A percentile compares a stretch with the other conserved stretches of the same genome.
Conservation (phyloP, 2,329 filamentous ascomycete genomes). For the Aspergillus flavus region DNA sequence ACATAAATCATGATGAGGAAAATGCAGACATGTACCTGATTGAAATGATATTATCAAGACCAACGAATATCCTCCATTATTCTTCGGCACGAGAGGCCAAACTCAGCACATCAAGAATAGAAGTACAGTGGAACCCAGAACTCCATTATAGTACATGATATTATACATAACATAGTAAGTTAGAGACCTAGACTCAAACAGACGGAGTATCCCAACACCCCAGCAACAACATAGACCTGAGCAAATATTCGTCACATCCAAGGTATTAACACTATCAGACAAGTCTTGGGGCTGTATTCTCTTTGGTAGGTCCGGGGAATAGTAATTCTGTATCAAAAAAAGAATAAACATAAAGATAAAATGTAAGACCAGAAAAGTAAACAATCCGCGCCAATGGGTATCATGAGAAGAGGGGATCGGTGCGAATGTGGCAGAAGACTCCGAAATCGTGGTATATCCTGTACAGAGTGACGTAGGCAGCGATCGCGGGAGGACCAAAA, state of each 20-base stretch:
- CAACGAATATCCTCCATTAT: not conserved
- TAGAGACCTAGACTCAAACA: not conserved
- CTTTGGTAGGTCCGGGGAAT: not conserved
- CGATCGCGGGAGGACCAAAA: not conserved
- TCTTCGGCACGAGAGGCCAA: not conserved
- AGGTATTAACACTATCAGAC: not conserved
- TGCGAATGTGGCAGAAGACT: not conserved
- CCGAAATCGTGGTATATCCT: not conserved
- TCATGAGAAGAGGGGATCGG: constrained; percentile 23
- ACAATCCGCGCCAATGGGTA: constrained; percentile 30
- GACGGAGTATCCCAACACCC: not conserved
- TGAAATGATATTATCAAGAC: not conserved
- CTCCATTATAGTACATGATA: constrained; percentile 1
- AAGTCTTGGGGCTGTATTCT: not conserved
- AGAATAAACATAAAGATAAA: constrained; percentile 9
- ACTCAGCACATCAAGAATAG: not conserved
- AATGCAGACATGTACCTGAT: not conserved
- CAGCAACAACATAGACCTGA: not conserved
- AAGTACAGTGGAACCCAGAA: not conserved
- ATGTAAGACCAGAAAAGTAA: constrained; percentile 5
- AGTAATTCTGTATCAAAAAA: not conserved
- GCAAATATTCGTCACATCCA: not conserved
- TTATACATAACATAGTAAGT: not conserved
- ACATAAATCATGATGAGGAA: not conserved
- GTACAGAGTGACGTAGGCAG: not conserved